Evolutionary conservation across 2,329 filamentous ascomycete genomes (phyloP), one percentile per base, ranked within the genome.

Genomic region (Fusarium caatingaense): DNA sequence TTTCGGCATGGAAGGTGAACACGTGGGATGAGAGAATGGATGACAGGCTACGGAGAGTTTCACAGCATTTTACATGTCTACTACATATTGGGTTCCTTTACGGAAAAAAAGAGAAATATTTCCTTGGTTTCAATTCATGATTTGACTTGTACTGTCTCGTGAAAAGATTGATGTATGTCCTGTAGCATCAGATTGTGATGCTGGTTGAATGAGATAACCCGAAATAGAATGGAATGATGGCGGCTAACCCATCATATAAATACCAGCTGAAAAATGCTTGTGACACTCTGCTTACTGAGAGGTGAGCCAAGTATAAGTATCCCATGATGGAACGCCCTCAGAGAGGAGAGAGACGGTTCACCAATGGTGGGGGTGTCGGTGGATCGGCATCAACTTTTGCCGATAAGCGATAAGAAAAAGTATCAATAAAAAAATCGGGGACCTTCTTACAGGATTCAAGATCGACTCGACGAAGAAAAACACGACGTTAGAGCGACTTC

Each of bases 371-470:
- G 55, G 37, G 49, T 53, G 60, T 71, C 34, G 71, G 71, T 60
- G 55, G 59, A 68, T 73, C 71, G 71, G 71, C 58, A 54, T 45
- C 60, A 72, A 59, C 66, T 66, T 72, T 72, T 53, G 58, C 71
- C 66, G 71, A 74, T 54, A 68, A 34, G 28, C 41, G 65, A 71
- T 69, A 60, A 58, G 44, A 71, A 64, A 65, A 60, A 58, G 53
- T 69, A 45, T 37, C 56, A 72, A 62, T 20, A 60, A 72, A 68
- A 72, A 72, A 68, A 72, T 54, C 28, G 56, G 54, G 42, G 63
- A 57, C 53, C 42, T 63, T 62, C 44, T 58, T 63, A 66, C 59
- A 67, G 68, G 45, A 48, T 49, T 62, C 30, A 40, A 34, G 60
- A 40, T 67, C 59, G 59, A 56, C 42, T 50, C 40, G 51, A 61